A percentile compares a stretch with the other conserved stretches of the same genome.
These are phyloP conservation scores for Leptographium procerum DNA, from an alignment of 2,329 filamentous ascomycete species.

Conservation along the genomic window DNA sequence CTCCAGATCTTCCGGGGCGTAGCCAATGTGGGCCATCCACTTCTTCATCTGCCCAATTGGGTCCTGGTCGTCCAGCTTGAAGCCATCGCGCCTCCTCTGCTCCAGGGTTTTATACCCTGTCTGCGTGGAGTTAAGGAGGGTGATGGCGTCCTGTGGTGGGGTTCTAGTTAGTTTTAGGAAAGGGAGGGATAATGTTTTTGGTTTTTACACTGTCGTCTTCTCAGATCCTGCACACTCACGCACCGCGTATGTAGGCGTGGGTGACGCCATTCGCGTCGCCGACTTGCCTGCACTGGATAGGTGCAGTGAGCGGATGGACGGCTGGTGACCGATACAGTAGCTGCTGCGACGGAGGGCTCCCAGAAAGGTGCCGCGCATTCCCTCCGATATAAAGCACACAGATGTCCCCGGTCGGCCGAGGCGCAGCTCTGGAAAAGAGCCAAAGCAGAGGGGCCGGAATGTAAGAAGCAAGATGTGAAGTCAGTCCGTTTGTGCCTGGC, in stretches of 20 bases:
- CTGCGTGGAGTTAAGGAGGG: constrained; percentile 80
- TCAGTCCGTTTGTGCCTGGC: too few relatives aligned
- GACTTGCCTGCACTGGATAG: neutral
- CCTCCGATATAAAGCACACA: neutral
- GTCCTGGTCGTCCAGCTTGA: constrained; percentile 42
- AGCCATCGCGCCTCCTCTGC: constrained; percentile 62
- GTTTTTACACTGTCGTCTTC: neutral
- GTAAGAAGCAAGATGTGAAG: too few relatives aligned
- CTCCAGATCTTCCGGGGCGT: constrained; percentile 45
- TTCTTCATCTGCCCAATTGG: constrained; percentile 68
- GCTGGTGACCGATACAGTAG: neutral
- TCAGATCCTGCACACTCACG: neutral
- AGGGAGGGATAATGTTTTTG: too few relatives aligned
- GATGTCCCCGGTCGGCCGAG: neutral
- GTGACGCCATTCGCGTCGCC: neutral
- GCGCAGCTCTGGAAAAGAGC: neutral
- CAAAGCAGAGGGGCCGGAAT: neutral
- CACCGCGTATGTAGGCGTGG: constrained; percentile 1
- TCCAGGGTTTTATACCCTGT: constrained; percentile 75
- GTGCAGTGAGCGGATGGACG: neutral
- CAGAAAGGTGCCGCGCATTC: neutral
- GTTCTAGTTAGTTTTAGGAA: too few relatives aligned
- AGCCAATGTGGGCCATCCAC: constrained; percentile 68
- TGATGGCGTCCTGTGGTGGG: constrained; percentile 63
- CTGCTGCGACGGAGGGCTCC: neutral